A percentile compares a stretch with the other conserved stretches of the same genome.
phyloP scores from a whole-genome alignment of 2,329 filamentous ascomycete species.

The Tolypocladium sp. region DNA sequence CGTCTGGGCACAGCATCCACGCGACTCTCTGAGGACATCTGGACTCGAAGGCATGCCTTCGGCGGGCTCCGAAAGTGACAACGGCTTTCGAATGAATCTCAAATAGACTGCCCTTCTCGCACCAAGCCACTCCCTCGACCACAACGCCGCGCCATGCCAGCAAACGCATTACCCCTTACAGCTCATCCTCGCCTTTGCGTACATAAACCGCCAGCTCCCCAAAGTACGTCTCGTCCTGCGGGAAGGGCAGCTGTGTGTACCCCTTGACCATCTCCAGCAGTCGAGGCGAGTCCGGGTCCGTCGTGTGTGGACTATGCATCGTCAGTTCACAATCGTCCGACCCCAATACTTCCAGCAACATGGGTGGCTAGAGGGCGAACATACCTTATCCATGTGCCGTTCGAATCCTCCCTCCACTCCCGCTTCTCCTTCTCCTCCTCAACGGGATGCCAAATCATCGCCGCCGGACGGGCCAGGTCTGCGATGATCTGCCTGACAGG shows the following conservation, averaged over 20 bases:
- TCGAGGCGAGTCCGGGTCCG: slow-evolving; percentile 1
- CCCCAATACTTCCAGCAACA: too few relatives aligned
- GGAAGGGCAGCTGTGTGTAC: not conserved
- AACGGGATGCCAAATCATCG: slow-evolving; percentile 9
- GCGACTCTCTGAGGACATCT: too few relatives aligned
- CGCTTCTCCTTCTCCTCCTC: not conserved
- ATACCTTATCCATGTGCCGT: not conserved
- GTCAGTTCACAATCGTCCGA: too few relatives aligned
- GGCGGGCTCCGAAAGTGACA: too few relatives aligned
- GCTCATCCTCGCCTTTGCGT: not conserved
- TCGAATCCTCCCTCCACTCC: not conserved
- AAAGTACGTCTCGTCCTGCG: not conserved
- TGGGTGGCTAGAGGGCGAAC: not conserved
- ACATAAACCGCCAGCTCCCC: not conserved
- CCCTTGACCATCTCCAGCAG: slow-evolving; percentile 1
- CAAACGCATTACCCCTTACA: too few relatives aligned
- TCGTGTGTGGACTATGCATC: not conserved
- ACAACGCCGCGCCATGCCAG: too few relatives aligned
- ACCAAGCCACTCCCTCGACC: too few relatives aligned
- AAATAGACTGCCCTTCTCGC: too few relatives aligned
- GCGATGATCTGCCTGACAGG: slow-evolving; percentile 13
- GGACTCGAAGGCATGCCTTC: too few relatives aligned
- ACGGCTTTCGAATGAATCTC: too few relatives aligned
- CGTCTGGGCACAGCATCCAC: too few relatives aligned
- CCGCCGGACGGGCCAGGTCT: slow-evolving; percentile 10